These are phyloP conservation scores for Phytophthora crassamura DNA, from an alignment of 352 stramenopile genomes.

Conservation along the genomic window DNA sequence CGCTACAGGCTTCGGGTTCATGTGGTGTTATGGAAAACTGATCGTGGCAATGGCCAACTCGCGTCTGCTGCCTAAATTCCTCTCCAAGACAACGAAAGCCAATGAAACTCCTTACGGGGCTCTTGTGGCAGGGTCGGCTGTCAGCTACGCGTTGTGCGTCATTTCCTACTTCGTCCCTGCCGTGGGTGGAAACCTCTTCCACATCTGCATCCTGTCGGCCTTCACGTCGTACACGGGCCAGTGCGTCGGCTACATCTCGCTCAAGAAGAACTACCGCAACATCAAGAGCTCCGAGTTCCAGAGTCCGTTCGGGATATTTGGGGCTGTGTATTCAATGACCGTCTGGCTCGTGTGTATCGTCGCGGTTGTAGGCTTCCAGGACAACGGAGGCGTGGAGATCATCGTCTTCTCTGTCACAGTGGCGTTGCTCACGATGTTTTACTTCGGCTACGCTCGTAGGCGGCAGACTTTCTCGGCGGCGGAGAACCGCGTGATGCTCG, in stretches of 20 bases:
- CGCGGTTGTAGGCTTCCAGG: constrained; percentile 36
- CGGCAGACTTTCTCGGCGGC: constrained; percentile 49
- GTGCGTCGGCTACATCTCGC: constrained; percentile 49
- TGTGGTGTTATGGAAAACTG: constrained; percentile 63
- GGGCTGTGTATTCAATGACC: constrained; percentile 34
- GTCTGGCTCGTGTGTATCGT: constrained; percentile 41
- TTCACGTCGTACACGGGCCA: constrained; percentile 53
- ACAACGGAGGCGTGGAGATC: constrained; percentile 30
- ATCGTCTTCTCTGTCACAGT: constrained; percentile 24
- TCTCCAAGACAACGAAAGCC: constrained; percentile 28
- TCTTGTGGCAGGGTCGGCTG: constrained; percentile 24
- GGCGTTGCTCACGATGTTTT: constrained; percentile 33
- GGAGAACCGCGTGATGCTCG: constrained; percentile 49
- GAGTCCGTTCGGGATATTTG: constrained; percentile 44
- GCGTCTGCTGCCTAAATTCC: constrained; percentile 38
- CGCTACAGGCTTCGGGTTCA: constrained; percentile 56
- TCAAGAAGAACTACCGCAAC: constrained; percentile 46
- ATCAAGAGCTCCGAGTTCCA: constrained; percentile 50
- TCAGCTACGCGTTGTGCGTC: constrained; percentile 49
- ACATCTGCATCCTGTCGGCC: constrained; percentile 37
- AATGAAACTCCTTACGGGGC: constrained; percentile 35
- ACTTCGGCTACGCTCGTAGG: constrained; percentile 44
- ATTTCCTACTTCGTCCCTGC: constrained; percentile 34
- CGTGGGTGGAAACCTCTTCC: constrained; percentile 33
- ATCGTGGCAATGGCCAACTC: constrained; percentile 57